Conservation (phyloP, 208 protist genomes). For the Balamuthia mandrillaris region DNA sequence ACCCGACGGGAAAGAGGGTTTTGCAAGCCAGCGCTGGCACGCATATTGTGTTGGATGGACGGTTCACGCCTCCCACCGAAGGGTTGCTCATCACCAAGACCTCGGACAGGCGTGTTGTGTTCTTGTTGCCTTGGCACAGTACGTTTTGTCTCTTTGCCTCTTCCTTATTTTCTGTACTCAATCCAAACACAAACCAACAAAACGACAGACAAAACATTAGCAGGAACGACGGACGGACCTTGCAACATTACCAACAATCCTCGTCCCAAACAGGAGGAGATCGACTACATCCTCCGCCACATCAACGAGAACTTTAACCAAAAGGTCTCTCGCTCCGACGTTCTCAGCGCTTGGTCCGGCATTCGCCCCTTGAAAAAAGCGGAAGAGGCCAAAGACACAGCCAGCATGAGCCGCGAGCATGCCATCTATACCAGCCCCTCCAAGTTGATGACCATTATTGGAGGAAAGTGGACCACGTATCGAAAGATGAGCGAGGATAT, state of each 20-base stretch:
- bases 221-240: conserved; percentile 41
- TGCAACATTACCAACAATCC: conserved; percentile 23
- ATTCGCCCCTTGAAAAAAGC: conserved; percentile 42
- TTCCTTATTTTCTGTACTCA: conserved; percentile 14
- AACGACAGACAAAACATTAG: conserved; percentile 4
- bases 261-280: conserved; percentile 31
- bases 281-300: conserved; percentile 36
- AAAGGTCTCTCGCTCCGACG: too few relatives aligned
- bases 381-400: background rate
- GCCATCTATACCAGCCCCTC: background rate
- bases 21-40: too few relatives aligned
- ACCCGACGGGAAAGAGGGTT: too few relatives aligned
- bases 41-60: too few relatives aligned
- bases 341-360: conserved; percentile 45
- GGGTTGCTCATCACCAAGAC: conserved; percentile 47
- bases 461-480: conserved; percentile 60
- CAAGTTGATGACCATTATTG: conserved; percentile 30
- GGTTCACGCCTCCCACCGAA: background rate
- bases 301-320: background rate
- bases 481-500: conserved; percentile 46
- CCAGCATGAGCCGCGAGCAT: conserved; percentile 22
- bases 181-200: background rate
- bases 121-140: conserved; percentile 48
- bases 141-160: background rate
- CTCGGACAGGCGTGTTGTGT: conserved; percentile 42